Conservation (phyloP, 2,329 filamentous ascomycete genomes). For the Byssoonygena ceratinophila region DNA sequence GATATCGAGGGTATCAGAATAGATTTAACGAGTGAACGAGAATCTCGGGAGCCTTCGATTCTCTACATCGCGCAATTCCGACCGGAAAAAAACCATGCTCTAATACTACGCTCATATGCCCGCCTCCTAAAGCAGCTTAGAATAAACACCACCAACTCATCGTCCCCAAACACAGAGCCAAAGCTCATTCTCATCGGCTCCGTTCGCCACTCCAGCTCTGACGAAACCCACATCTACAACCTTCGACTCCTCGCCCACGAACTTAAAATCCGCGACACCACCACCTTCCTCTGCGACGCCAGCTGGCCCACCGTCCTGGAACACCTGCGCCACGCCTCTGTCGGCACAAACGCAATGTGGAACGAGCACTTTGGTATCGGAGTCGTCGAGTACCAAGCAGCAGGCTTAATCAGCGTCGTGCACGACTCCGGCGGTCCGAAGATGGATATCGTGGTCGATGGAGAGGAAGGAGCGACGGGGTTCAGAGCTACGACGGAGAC, state of each 20-base stretch:
- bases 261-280: slow-evolving; percentile 68
- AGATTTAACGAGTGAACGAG: slow-evolving; percentile 52
- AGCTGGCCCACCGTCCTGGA: slow-evolving; percentile 78
- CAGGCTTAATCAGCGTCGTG: slow-evolving; percentile 83
- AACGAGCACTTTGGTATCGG: slow-evolving; percentile 99
- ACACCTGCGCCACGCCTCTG: slow-evolving; percentile 62
- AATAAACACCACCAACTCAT: slow-evolving; percentile 25
- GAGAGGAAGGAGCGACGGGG: slow-evolving; percentile 69
- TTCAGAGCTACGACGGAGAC: slow-evolving; percentile 71
- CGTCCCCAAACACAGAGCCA: slow-evolving; percentile 31
- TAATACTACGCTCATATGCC: slow-evolving; percentile 76
- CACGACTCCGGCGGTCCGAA: slow-evolving; percentile 90
- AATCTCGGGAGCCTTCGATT: slow-evolving; percentile 58
- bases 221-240: slow-evolving; percentile 61
- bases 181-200: slow-evolving; percentile 79
- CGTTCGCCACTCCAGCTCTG: slow-evolving; percentile 58
- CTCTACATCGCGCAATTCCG: slow-evolving; percentile 96
- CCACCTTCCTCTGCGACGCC: slow-evolving; percentile 82
- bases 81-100: slow-evolving; percentile 88
- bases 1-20: slow-evolving; percentile 70
- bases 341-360: slow-evolving; percentile 98
- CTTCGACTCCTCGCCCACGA: slow-evolving; percentile 78
- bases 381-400: slow-evolving; percentile 95
- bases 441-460: slow-evolving; percentile 75
- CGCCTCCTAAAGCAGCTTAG: slow-evolving; percentile 53